Conservation (phyloP, 2,329 filamentous ascomycete species). For the Penicillium sclerotiorum region DNA sequence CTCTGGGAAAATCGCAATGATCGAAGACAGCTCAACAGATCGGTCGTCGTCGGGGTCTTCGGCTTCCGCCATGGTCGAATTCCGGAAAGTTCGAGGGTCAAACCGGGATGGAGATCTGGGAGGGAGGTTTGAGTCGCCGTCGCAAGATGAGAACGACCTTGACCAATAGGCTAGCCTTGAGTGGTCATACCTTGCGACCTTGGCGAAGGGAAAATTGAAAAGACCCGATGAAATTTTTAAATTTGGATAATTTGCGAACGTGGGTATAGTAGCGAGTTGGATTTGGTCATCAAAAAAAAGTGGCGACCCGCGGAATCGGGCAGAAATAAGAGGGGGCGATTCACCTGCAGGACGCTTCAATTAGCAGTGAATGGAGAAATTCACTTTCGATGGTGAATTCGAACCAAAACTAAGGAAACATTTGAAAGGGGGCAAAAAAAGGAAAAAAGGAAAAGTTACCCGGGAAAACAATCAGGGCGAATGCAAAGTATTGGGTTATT, state of each 20-base stretch:
- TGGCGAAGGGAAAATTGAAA: not conserved
- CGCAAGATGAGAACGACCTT: conserved; percentile 6
- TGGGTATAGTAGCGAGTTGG: conserved; percentile 2
- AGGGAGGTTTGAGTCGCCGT: conserved; percentile 11
- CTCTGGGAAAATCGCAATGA: conserved; percentile 66
- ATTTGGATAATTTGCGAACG: not conserved
- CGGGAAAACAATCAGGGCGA: conserved; percentile 18
- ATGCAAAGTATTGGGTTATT: conserved; percentile 12
- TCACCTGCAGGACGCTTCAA: not conserved
- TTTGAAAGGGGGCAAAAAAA: not conserved
- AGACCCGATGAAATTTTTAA: not conserved
- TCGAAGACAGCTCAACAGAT: conserved; percentile 60
- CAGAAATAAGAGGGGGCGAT: conserved; percentile 3
- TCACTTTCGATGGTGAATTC: not conserved
- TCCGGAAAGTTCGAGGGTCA: conserved; percentile 1
- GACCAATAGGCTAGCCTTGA: conserved; percentile 2
- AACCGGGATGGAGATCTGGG: conserved; percentile 5
- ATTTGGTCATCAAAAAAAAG: conserved; percentile 3
- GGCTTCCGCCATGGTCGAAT: conserved; percentile 37
- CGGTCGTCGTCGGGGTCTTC: conserved; percentile 55
- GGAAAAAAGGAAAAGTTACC: not conserved
- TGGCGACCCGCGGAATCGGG: conserved; percentile 5
- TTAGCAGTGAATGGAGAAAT: conserved; percentile 1
- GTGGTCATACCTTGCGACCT: conserved; percentile 15
- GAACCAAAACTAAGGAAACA: not conserved